A percentile compares a stretch with the other conserved stretches of the same genome.
Conservation (phyloP, 805 yeast species). For the Saccharomycopsis malanga region DNA sequence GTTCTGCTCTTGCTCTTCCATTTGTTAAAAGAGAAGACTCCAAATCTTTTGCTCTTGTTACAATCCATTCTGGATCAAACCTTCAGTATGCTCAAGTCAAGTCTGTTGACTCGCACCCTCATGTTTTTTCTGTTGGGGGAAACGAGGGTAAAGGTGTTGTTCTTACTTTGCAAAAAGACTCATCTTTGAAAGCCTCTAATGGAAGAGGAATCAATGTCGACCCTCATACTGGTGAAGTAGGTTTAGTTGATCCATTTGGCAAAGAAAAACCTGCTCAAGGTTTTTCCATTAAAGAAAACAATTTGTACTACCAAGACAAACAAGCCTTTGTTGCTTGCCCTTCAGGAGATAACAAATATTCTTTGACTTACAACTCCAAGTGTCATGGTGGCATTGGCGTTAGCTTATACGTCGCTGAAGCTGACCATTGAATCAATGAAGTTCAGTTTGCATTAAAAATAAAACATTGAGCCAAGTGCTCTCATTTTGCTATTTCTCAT, state of each 20-base stretch:
- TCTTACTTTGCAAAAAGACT: neutral
- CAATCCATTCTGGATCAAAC: neutral
- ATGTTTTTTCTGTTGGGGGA: conserved; percentile 1
- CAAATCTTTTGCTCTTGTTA: neutral
- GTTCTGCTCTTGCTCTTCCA: neutral
- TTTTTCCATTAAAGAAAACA: neutral
- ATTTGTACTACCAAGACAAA: neutral
- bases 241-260: neutral
- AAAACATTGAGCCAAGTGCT: too few species aligned
- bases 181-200: neutral
- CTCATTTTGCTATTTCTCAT: too few species aligned
- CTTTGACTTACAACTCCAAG: conserved; percentile 1
- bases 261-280: neutral
- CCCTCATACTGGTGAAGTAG: neutral
- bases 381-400: conserved; percentile 3
- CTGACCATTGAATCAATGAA: too few species aligned
- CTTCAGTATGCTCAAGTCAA: neutral
- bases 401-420: neutral
- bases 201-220: neutral
- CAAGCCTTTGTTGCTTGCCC: conserved; percentile 1
- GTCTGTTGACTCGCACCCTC: neutral
- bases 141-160: neutral
- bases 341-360: conserved; percentile 1
- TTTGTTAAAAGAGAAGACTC: neutral
- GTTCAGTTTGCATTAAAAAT: too few species aligned